A percentile compares a stretch with the other conserved stretches of the same genome.
Conservation (phyloP, 768 basidiomycete species). For the Amanita polypyramis region DNA sequence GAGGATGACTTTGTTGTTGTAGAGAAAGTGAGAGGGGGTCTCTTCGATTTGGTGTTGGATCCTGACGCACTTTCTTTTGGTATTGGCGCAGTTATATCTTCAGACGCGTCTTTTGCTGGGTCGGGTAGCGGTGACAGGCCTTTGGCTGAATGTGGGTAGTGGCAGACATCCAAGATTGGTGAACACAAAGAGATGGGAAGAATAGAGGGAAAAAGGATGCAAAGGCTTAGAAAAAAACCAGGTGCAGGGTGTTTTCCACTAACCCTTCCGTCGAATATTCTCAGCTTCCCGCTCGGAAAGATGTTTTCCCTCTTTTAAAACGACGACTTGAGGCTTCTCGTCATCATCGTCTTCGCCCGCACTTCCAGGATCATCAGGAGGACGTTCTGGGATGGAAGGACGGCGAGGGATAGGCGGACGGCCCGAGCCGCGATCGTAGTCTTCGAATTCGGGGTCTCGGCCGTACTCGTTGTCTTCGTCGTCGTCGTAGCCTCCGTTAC, state of each 20-base stretch:
- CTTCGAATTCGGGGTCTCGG: slow-evolving; percentile 34
- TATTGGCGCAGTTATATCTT: slow-evolving; percentile 14
- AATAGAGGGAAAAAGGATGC: neutral
- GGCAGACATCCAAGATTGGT: too few relatives aligned
- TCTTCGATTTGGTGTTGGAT: slow-evolving; percentile 12
- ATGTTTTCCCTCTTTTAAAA: slow-evolving; percentile 83
- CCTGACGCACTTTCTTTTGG: slow-evolving; percentile 10
- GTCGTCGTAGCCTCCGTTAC: slow-evolving; percentile 33
- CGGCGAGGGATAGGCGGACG: slow-evolving; percentile 58
- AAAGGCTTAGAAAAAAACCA: slow-evolving; percentile 2
- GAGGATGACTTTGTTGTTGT: slow-evolving; percentile 17
- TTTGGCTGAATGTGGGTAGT: slow-evolving; percentile 41
- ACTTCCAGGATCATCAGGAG: slow-evolving; percentile 59
- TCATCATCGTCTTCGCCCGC: slow-evolving; percentile 64
- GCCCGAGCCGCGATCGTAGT: slow-evolving; percentile 46
- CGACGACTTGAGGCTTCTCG: slow-evolving; percentile 84
- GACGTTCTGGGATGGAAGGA: slow-evolving; percentile 60
- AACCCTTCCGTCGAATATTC: slow-evolving; percentile 67
- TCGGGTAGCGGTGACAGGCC: slow-evolving; percentile 48
- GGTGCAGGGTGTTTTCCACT: slow-evolving; percentile 9
- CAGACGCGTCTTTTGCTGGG: slow-evolving; percentile 13
- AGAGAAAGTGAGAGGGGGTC: slow-evolving; percentile 31
- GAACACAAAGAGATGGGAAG: slow-evolving; percentile 5
- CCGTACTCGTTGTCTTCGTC: slow-evolving; percentile 18
- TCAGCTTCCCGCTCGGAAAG: slow-evolving; percentile 68